phyloP scores from a whole-genome alignment of 805 yeast genomes.

The Candida rishiriensis region DNA sequence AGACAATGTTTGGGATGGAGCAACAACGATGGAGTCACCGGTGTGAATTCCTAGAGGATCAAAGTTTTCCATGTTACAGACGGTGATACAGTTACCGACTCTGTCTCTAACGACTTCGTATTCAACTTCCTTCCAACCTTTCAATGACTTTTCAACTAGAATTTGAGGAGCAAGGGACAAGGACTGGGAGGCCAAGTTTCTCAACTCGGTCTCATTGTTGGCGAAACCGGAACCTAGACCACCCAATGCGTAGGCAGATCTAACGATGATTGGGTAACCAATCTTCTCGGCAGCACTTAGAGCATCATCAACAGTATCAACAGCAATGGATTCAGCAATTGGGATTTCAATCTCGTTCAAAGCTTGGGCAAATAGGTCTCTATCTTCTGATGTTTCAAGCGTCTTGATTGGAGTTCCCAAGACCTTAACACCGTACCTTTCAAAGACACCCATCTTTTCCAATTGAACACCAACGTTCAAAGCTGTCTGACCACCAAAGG shows the following conservation, averaged over 20 bases:
- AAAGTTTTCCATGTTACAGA: slow-evolving; percentile 98
- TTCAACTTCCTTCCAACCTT: slow-evolving; percentile 99
- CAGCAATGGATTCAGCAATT: slow-evolving; percentile 95
- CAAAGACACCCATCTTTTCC: slow-evolving; percentile 92
- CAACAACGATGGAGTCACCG: slow-evolving; percentile 98
- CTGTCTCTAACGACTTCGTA: slow-evolving; percentile 97
- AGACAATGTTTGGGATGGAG: slow-evolving; percentile 95
- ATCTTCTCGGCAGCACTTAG: slow-evolving; percentile 80
- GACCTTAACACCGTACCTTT: slow-evolving; percentile 86
- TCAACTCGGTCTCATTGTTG: slow-evolving; percentile 71
- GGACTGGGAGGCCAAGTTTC: slow-evolving; percentile 84
- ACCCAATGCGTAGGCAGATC: slow-evolving; percentile 96
- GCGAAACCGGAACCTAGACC: slow-evolving; percentile 99
- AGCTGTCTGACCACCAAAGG: slow-evolving; percentile 99
- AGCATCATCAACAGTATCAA: slow-evolving; percentile 89
- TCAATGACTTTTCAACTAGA: slow-evolving; percentile 91
- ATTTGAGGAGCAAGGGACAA: slow-evolving; percentile 91
- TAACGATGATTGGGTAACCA: slow-evolving; percentile 94
- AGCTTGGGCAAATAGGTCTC: slow-evolving; percentile 94
- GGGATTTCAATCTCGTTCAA: slow-evolving; percentile 93
- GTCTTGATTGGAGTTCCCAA: slow-evolving; percentile 97
- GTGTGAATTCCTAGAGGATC: slow-evolving; percentile 98
- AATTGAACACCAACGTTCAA: slow-evolving; percentile 93
- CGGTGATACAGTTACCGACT: slow-evolving; percentile 95
- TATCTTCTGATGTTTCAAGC: slow-evolving; percentile 93